Percentiles rank a stretch among this genome's conserved stretches.
Conservation (phyloP, 805 yeast genomes). For the Metschnikowia rubicola region DNA sequence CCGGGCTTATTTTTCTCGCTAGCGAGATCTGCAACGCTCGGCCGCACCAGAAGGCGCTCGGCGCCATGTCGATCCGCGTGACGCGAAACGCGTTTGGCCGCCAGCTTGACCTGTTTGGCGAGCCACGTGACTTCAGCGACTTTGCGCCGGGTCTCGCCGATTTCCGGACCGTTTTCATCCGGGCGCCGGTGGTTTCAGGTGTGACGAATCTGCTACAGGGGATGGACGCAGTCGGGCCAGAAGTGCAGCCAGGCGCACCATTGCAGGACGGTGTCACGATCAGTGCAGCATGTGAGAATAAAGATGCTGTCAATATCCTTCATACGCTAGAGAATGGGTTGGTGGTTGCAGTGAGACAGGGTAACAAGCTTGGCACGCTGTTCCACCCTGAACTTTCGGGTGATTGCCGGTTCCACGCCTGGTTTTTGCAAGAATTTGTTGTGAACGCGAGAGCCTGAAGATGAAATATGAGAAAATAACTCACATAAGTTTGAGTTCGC, state of each 20-base stretch:
- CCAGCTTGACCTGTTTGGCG: constrained; percentile 63
- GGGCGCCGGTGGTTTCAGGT: constrained; percentile 67
- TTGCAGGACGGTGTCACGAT: constrained; percentile 5
- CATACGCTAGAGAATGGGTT: constrained; percentile 36
- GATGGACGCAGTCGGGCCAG: constrained; percentile 13
- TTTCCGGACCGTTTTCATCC: constrained; percentile 57
- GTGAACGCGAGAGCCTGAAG: not conserved
- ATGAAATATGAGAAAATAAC: not conserved
- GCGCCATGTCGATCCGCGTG: constrained; percentile 63
- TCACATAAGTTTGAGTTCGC: too few species aligned
- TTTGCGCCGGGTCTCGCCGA: constrained; percentile 39
- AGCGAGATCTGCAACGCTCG: constrained; percentile 50
- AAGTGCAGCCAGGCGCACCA: constrained; percentile 9
- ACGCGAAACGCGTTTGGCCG: constrained; percentile 77
- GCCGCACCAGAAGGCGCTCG: constrained; percentile 53
- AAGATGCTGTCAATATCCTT: constrained; percentile 39
- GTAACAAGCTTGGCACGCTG: constrained; percentile 64
- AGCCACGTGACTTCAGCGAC: constrained; percentile 40
- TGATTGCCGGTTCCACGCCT: constrained; percentile 62
- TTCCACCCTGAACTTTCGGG: constrained; percentile 74
- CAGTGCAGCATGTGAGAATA: constrained; percentile 18
- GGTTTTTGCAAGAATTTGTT: constrained; percentile 65
- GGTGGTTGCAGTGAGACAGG: constrained; percentile 73
- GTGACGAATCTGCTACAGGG: constrained; percentile 1
- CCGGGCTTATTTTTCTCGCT: constrained; percentile 70